Evolutionary conservation across 1,139 yeast species (phyloP), one percentile per base, ranked within the genome.

Genomic region (Kodamaea plutei): DNA sequence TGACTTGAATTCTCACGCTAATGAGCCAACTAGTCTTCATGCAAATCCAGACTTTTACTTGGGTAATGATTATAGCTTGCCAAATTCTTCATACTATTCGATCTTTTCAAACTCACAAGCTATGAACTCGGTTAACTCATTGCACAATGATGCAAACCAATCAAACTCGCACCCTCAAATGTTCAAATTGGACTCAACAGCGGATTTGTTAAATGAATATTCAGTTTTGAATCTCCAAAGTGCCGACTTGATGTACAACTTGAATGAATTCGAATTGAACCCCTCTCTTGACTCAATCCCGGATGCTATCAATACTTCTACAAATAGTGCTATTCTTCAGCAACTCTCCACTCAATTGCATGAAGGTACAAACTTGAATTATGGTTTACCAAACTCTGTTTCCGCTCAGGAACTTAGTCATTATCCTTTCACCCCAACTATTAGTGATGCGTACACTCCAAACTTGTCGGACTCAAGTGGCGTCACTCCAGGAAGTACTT

Each of bases 241-340:
- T 10, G 24, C 41, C 29, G 58, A 53, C 29, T 46, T 53, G 25
- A 41, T 57, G 43, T 55, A 56, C 36, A 50, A 48, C 33, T 33
- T 46, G 24, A 42, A 46, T 15, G 63, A 57, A 23, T 52, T 52
- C 29, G 61, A 58, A 16, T 38, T 55, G 26, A 55, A 50, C 33
- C 58, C 52, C 6, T 52, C 59, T 2, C 45, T 58, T 17, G 63
- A 59, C 20, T 50, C 56, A 4, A 50, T 57, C 23, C 59, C 58
- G 6, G 60, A 58, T 24, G 25, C 29, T 5, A 26, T 24, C n/a
- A 14, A 14, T 16, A 6, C 17, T 24, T 15, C 20, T n/a, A n/a
- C 10, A 4, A 18, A 20, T 26, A 22, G 26, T 17, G n/a, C n/a
- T n/a, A n/a, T n/a, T n/a, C n/a, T n/a, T n/a, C n/a, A n/a, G 25